Evolutionary conservation across 345 rosid species (phyloP).

Genomic region (Citrus sp.): DNA sequence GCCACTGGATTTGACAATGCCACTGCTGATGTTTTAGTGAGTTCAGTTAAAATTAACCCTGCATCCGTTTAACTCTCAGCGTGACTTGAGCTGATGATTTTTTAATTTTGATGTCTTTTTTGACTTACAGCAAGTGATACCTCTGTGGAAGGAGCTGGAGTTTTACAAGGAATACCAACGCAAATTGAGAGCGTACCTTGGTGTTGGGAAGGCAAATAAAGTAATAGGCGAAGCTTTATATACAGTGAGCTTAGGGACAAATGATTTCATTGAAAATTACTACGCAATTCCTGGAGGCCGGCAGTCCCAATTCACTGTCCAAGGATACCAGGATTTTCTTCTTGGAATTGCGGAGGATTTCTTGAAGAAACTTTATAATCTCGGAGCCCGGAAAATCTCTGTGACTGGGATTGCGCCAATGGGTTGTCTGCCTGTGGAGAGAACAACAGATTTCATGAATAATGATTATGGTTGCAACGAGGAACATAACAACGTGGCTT

Average conservation of each 20-base stretch:
- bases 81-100: not conserved
- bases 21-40: constrained; percentile 46
- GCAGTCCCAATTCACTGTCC: constrained; percentile 28
- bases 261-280: constrained; percentile 51
- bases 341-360: constrained; percentile 36
- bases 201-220: constrained; percentile 27
- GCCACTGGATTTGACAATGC: constrained; percentile 56
- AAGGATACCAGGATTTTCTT: constrained; percentile 41
- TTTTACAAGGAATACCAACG: constrained; percentile 48
- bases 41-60: constrained; percentile 3
- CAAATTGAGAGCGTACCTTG: constrained; percentile 38
- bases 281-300: constrained; percentile 32
- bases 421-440: constrained; percentile 56
- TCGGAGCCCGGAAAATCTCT: constrained; percentile 55
- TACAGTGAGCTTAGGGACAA: constrained; percentile 49
- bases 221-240: constrained; percentile 33
- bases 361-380: constrained; percentile 31
- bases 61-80: not conserved
- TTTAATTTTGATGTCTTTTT: not conserved
- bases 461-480: constrained; percentile 29
- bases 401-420: constrained; percentile 48
- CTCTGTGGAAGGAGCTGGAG: constrained; percentile 48
- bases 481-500: constrained; percentile 39
- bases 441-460: constrained; percentile 33
- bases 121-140: constrained; percentile 51